These are phyloP conservation scores for Ogataea thermomethanolica DNA, from an alignment of 805 yeast species.

Conservation along the genomic window DNA sequence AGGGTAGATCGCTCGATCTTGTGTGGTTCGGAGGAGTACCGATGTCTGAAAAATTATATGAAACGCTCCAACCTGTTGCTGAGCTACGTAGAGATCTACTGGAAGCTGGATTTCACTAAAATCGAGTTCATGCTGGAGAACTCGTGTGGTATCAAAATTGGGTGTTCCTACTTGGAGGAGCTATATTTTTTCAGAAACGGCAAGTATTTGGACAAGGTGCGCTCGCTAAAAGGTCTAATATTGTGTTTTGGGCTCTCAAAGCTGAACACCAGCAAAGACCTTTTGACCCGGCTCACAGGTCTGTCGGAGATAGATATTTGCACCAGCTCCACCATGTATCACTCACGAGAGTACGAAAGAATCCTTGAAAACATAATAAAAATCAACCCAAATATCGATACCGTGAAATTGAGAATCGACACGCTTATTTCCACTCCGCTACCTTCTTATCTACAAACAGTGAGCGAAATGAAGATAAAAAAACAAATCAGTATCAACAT, in stretches of 20 bases:
- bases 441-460: conserved; percentile 16
- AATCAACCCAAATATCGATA: conserved; percentile 15
- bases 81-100: conserved; percentile 12
- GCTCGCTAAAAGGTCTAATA: conserved; percentile 14
- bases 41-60: conserved; percentile 5
- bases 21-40: conserved; percentile 11
- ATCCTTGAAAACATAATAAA: conserved; percentile 16
- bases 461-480: conserved; percentile 15
- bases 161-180: conserved; percentile 18
- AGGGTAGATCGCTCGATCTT: conserved; percentile 8
- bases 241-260: conserved; percentile 19
- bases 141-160: conserved; percentile 12
- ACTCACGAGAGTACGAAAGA: conserved; percentile 18
- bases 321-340: conserved; percentile 21
- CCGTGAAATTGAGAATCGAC: conserved; percentile 15
- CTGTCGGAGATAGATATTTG: conserved; percentile 16
- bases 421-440: conserved; percentile 18
- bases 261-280: conserved; percentile 17
- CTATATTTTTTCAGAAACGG: conserved; percentile 12
- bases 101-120: conserved; percentile 16
- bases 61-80: not conserved
- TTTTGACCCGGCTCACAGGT: conserved; percentile 11
- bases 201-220: conserved; percentile 14
- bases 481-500: conserved; percentile 17
- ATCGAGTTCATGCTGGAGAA: conserved; percentile 14